Base-by-base conservation (phyloP, 176 grass and related monocot genomes). In the Phragmites australis region DNA sequence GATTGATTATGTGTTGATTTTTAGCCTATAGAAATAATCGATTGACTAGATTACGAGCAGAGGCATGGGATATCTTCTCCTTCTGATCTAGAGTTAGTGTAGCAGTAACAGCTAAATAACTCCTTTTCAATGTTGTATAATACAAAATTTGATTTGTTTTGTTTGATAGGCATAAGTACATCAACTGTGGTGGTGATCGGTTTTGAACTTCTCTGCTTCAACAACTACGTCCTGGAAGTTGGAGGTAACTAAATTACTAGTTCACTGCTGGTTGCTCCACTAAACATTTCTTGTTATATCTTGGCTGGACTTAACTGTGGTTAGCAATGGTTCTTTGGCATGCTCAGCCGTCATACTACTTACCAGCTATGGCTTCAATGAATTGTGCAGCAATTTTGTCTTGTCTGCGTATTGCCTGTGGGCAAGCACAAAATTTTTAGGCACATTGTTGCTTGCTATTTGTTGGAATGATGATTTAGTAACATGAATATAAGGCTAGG, bases 381-480 rank as follows among this genome's bases (percentile, higher is more conserved):
- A 3, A 16, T 64, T 16, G 46, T 74, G 54, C 1, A 44, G 71
- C 3, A 45, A 65, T 9, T 19, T 46, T 18, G 39, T 76, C 32
- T 44, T 45, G 8, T 34, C 5, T 66, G 17, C 8, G n/a, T 44
- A 44, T 25, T 71, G 46, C 17, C 13, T 1, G 25, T 25, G 26
- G 13, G 47, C 11, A 44, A 75, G 60, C 11, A 69, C 26, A 59
- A 71, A 54, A 63, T n/a, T n/a, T n/a, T n/a, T n/a, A n/a, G n/a
- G n/a, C n/a, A n/a, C n/a, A n/a, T n/a, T n/a, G n/a, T 65, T 72
- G 39, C 23, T 57, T 57, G 15, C 22, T 30, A 76, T 75, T 6
- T 63, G 43, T 37, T 42, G 53, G 26, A 71, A 68, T 68, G 13
- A 88, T 60, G n/a, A 52, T 80, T 57, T 62, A 21, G 8, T n/a